Percentiles rank a stretch among this genome's conserved stretches.
phyloP scores from a whole-genome alignment of 441 rosid genomes.

The Euphorbia schlechtendalii region DNA sequence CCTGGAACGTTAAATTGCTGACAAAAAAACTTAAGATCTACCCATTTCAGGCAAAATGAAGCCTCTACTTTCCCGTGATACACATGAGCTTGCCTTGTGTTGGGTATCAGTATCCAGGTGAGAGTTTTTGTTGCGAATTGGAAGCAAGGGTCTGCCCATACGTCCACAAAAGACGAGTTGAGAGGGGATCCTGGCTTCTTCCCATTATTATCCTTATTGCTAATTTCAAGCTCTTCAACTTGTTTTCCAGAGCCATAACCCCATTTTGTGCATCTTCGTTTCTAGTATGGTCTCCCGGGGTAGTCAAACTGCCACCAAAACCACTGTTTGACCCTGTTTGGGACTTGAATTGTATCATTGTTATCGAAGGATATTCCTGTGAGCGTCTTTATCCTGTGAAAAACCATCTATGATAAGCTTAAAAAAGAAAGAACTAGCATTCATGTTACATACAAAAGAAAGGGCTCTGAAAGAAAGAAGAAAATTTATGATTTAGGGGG shows the following conservation, averaged over 20 bases:
- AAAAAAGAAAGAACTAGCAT: too few species aligned
- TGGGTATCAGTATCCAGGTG: conserved; percentile 36
- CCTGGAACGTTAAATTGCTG: conserved; percentile 35
- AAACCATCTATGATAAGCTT: too few species aligned
- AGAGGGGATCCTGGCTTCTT: conserved; percentile 23
- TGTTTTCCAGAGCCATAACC: conserved; percentile 2
- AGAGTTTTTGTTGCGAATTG: conserved; percentile 91
- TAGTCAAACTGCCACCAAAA: conserved; percentile 14
- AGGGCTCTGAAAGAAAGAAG: too few species aligned
- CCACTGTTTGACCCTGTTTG: conserved; percentile 35
- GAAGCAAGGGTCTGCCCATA: conserved; percentile 87
- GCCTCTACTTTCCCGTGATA: conserved; percentile 31
- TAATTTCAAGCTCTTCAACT: conserved; percentile 20
- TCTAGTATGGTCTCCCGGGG: conserved; percentile 20
- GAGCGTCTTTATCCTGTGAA: conserved; percentile 82
- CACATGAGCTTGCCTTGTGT: conserved; percentile 32
- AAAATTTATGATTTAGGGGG: too few species aligned
- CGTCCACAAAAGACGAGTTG: conserved; percentile 34
- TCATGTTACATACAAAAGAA: too few species aligned
- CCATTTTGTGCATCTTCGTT: conserved; percentile 16
- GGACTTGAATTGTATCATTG: conserved; percentile 27
- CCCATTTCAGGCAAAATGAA: conserved; percentile 24
- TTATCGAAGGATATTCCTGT: conserved; percentile 53
- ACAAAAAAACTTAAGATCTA: conserved; percentile 30
- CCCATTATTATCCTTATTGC: conserved; percentile 21